Evolutionary conservation across 495 filamentous ascomycete genomes (phyloP).

Genomic region (Penicillium longicatenatum): DNA sequence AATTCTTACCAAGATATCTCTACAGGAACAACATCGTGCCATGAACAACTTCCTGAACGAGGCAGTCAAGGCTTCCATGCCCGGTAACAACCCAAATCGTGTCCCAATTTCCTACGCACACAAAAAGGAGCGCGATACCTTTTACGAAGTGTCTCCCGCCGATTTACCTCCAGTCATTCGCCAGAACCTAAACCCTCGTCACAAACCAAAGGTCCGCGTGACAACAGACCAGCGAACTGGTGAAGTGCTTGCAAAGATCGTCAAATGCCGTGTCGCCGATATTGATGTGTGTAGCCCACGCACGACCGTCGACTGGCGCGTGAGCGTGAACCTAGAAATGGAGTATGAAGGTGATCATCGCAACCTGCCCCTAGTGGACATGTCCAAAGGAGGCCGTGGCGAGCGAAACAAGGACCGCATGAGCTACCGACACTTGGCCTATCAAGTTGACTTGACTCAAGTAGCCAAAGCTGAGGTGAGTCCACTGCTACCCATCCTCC

Average conservation of each 20-base stretch:
- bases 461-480: constrained; percentile 67
- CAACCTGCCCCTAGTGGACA: constrained; percentile 47
- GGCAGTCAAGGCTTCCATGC: constrained; percentile 52
- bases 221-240: constrained; percentile 74
- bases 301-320: constrained; percentile 76
- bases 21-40: constrained; percentile 70
- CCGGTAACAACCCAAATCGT: constrained; percentile 47
- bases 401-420: constrained; percentile 83
- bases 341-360: constrained; percentile 70
- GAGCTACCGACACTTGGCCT: constrained; percentile 81
- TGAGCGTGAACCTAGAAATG: constrained; percentile 91
- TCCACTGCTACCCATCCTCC: constrained; percentile 5
- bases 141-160: constrained; percentile 70
- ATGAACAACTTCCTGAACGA: constrained; percentile 83
- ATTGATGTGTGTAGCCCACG: constrained; percentile 75
- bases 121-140: constrained; percentile 76
- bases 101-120: constrained; percentile 78
- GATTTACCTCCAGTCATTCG: constrained; percentile 58
- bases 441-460: constrained; percentile 89
- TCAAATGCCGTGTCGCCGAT: constrained; percentile 86
- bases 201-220: constrained; percentile 71
- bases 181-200: constrained; percentile 56
- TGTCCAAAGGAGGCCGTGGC: constrained; percentile 39
- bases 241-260: constrained; percentile 75
- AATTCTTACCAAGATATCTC: constrained; percentile 11